phyloP scores from a whole-genome alignment of 805 yeast species.

The Clavispora carvajalis region DNA sequence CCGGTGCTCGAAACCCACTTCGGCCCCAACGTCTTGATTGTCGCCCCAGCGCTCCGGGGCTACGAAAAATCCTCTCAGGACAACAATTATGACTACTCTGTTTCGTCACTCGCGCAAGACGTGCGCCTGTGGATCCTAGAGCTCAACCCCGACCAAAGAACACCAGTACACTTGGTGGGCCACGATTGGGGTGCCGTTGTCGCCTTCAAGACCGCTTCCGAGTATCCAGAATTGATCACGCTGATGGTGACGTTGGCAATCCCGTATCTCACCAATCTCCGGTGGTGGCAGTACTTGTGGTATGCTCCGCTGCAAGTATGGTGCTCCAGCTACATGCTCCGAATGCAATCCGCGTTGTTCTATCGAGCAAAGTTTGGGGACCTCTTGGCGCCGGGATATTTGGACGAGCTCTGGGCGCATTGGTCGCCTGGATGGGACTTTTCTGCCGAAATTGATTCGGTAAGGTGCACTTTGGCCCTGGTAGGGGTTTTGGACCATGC shows the following conservation, averaged over 20 bases:
- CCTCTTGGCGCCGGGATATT: slow-evolving; percentile 22
- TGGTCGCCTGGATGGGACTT: slow-evolving; percentile 40
- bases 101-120: slow-evolving; percentile 30
- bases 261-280: slow-evolving; percentile 29
- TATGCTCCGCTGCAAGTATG: slow-evolving; percentile 32
- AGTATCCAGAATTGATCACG: slow-evolving; percentile 30
- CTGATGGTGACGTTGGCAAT: slow-evolving; percentile 35
- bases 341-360: slow-evolving; percentile 27
- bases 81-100: slow-evolving; percentile 18
- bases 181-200: slow-evolving; percentile 44
- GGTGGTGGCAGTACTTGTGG: slow-evolving; percentile 23
- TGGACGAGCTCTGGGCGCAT: slow-evolving; percentile 28
- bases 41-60: slow-evolving; percentile 35
- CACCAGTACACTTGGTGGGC: slow-evolving; percentile 35
- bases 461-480: slow-evolving; percentile 22
- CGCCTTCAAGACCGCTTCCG: slow-evolving; percentile 28
- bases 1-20: slow-evolving; percentile 18
- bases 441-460: slow-evolving; percentile 21
- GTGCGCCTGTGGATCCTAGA: slow-evolving; percentile 27
- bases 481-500: slow-evolving; percentile 27
- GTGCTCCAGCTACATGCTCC: slow-evolving; percentile 30
- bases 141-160: slow-evolving; percentile 14
- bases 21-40: slow-evolving; percentile 16
- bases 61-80: slow-evolving; percentile 32
- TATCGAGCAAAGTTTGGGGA: slow-evolving; percentile 16